Evolutionary conservation across 176 grass and related monocot genomes (phyloP).

Genomic region (Lolium multiflorum): DNA sequence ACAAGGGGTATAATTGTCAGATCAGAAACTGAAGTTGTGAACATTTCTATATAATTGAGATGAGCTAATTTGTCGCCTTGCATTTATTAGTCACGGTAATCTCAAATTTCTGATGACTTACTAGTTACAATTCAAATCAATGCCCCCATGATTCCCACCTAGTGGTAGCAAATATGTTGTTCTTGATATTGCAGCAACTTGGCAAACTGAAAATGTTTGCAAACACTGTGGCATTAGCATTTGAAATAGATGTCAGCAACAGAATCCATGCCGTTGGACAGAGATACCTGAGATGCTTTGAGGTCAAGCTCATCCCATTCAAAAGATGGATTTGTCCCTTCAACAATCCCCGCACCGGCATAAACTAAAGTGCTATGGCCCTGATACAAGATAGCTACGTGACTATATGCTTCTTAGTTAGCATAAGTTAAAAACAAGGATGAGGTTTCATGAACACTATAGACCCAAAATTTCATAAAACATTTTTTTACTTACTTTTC

Average conservation of each 20-base stretch:
- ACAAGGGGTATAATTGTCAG: neutral
- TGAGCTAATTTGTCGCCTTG: neutral
- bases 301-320: constrained; percentile 92
- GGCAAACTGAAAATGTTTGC: constrained; percentile 60
- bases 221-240: constrained; percentile 23
- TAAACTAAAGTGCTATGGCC: constrained; percentile 76
- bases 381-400: constrained; percentile 47
- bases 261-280: neutral
- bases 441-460: constrained; percentile 10
- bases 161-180: constrained; percentile 53
- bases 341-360: constrained; percentile 88
- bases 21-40: neutral
- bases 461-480: neutral
- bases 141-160: constrained; percentile 59
- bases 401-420: constrained; percentile 12
- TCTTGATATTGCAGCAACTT: constrained; percentile 77
- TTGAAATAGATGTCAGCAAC: neutral
- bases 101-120: constrained; percentile 34
- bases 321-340: constrained; percentile 89
- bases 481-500: constrained; percentile 63
- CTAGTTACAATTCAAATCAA: constrained; percentile 55
- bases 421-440: constrained; percentile 3
- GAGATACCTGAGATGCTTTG: constrained; percentile 80
- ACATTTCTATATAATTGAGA: neutral
- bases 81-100: neutral